Percentiles rank a stretch among this genome's conserved stretches.
Evolutionary conservation across 2,329 filamentous ascomycete genomes (phyloP).

Genomic region (Cladosporium sp.): DNA sequence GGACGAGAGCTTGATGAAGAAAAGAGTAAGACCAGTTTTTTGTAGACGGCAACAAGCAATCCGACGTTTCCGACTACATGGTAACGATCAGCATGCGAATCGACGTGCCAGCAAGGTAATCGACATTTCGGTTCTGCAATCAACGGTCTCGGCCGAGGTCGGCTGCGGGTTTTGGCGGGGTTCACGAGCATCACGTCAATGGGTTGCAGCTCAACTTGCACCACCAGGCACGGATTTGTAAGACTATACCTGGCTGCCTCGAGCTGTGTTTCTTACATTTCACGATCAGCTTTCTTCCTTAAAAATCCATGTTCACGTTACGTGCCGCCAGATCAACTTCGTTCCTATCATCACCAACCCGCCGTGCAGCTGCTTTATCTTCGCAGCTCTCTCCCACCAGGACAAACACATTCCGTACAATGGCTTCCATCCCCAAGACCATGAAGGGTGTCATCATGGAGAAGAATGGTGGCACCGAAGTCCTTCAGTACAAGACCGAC

Average conservation of each 20-base stretch:
- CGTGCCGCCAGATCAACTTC: background rate
- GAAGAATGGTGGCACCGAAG: constrained; percentile 65
- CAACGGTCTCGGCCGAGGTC: background rate
- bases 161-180: background rate
- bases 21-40: too few relatives aligned
- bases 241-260: background rate
- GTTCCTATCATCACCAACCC: background rate
- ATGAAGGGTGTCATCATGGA: constrained; percentile 71
- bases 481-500: constrained; percentile 64
- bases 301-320: constrained; percentile 1
- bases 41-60: too few relatives aligned
- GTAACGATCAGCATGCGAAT: too few relatives aligned
- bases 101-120: too few relatives aligned
- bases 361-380: background rate
- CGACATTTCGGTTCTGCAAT: too few relatives aligned
- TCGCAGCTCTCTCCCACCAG: constrained; percentile 1
- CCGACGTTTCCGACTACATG: too few relatives aligned
- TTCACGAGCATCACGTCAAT: constrained; percentile 4
- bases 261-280: too few relatives aligned
- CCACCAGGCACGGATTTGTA: background rate
- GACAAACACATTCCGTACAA: constrained; percentile 21
- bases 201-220: background rate
- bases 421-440: constrained; percentile 53
- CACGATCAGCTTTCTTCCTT: background rate
- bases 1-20: too few relatives aligned